phyloP scores from a whole-genome alignment of 768 basidiomycete genomes.

The Lanmaoa rubissima region DNA sequence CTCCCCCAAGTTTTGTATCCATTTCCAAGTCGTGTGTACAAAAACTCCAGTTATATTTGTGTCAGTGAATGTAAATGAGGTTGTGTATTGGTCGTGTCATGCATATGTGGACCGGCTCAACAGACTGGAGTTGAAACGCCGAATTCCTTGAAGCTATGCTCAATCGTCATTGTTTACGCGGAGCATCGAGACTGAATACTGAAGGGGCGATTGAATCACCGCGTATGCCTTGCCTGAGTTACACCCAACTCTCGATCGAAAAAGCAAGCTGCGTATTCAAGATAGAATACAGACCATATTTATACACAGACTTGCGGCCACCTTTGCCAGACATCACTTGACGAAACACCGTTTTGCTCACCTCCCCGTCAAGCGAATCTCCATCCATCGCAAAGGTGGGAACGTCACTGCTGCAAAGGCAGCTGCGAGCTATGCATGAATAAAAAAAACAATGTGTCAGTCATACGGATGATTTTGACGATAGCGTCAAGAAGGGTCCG shows the following conservation, averaged over 20 bases:
- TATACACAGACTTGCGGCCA: too few relatives aligned
- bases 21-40: not conserved
- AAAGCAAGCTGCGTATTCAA: too few relatives aligned
- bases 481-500: not conserved
- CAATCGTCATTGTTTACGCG: too few relatives aligned
- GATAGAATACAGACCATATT: too few relatives aligned
- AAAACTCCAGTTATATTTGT: not conserved
- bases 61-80: too few relatives aligned
- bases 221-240: too few relatives aligned
- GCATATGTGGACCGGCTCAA: too few relatives aligned
- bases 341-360: conserved; percentile 6
- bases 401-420: conserved; percentile 46
- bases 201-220: not conserved
- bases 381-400: conserved; percentile 48
- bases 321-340: not conserved
- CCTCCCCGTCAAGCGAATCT: conserved; percentile 43
- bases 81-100: too few relatives aligned
- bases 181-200: not conserved
- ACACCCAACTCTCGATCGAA: too few relatives aligned
- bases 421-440: conserved; percentile 37
- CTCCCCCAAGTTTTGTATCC: too few relatives aligned
- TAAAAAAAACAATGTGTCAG: not conserved
- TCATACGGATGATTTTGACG: not conserved
- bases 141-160: not conserved
- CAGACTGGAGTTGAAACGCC: too few relatives aligned